Evolutionary conservation across 371 early-diverging fungal species (phyloP).

Genomic region (Mortierella sp.): DNA sequence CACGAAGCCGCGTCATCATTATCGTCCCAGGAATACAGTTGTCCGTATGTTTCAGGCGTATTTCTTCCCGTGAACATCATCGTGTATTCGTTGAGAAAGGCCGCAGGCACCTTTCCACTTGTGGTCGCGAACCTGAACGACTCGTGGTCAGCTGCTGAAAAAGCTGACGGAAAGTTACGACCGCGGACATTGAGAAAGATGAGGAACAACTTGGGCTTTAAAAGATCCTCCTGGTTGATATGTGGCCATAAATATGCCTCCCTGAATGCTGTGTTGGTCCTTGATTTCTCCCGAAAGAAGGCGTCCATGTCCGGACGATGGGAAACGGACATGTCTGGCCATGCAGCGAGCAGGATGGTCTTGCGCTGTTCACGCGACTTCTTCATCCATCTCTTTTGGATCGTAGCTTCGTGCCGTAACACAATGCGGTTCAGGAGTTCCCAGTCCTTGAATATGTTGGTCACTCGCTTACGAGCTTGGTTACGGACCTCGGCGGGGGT

Average conservation of each 20-base stretch:
- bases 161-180: slow-evolving; percentile 35
- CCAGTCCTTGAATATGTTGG: slow-evolving; percentile 35
- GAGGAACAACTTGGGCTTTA: slow-evolving; percentile 40
- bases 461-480: slow-evolving; percentile 18
- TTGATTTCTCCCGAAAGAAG: slow-evolving; percentile 21
- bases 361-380: slow-evolving; percentile 37
- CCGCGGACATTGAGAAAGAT: slow-evolving; percentile 40
- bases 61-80: slow-evolving; percentile 44
- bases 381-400: slow-evolving; percentile 37
- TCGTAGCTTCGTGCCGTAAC: slow-evolving; percentile 30
- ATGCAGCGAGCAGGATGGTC: slow-evolving; percentile 24
- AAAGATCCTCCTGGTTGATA: slow-evolving; percentile 42
- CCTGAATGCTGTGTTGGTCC: slow-evolving; percentile 2
- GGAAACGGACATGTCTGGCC: slow-evolving; percentile 31
- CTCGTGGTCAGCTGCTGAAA: slow-evolving; percentile 26
- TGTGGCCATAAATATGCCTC: slow-evolving; percentile 34
- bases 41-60: slow-evolving; percentile 32
- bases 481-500: slow-evolving; percentile 22
- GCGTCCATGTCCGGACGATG: slow-evolving; percentile 44
- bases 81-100: slow-evolving; percentile 28
- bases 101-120: slow-evolving; percentile 20
- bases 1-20: slow-evolving; percentile 23
- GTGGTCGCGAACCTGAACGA: slow-evolving; percentile 35
- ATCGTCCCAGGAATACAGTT: slow-evolving; percentile 29
- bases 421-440: slow-evolving; percentile 32